Conservation (phyloP, 768 basidiomycete species). For the Antrodiella citrinella region DNA sequence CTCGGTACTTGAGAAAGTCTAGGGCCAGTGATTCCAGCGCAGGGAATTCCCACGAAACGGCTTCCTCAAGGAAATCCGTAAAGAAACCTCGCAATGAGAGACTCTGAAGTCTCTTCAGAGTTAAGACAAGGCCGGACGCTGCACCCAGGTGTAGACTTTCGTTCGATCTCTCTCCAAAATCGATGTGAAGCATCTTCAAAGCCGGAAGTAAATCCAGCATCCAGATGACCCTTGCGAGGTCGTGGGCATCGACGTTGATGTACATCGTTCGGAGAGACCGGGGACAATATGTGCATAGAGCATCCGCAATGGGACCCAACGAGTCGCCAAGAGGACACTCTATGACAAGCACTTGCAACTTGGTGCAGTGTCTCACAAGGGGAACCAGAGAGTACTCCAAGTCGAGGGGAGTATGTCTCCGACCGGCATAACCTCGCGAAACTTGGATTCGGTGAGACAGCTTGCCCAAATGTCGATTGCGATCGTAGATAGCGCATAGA, state of each 20-base stretch:
- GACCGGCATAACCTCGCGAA: constrained; percentile 32
- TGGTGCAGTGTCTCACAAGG: constrained; percentile 58
- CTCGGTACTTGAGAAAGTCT: constrained; percentile 36
- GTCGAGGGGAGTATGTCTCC: constrained; percentile 30
- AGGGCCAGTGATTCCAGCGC: constrained; percentile 50
- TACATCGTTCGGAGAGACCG: constrained; percentile 52
- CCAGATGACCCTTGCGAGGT: constrained; percentile 63
- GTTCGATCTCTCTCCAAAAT: constrained; percentile 31
- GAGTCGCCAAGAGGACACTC: constrained; percentile 54
- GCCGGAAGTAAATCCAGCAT: constrained; percentile 54
- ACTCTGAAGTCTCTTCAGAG: constrained; percentile 49
- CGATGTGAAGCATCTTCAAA: constrained; percentile 49
- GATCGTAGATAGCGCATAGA: constrained; percentile 44
- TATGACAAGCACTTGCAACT: constrained; percentile 65
- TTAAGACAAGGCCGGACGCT: constrained; percentile 46
- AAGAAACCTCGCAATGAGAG: constrained; percentile 55
- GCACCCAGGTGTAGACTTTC: constrained; percentile 48
- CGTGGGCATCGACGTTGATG: constrained; percentile 47
- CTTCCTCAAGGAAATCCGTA: constrained; percentile 63
- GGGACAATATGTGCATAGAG: constrained; percentile 43
- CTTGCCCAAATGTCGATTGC: constrained; percentile 52
- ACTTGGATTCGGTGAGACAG: constrained; percentile 71
- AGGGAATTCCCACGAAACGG: constrained; percentile 58
- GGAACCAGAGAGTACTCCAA: constrained; percentile 44
- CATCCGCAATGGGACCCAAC: constrained; percentile 58